Evolutionary conservation across 352 stramenopile species (phyloP).

Genomic region (Phytopythium delawarense): DNA sequence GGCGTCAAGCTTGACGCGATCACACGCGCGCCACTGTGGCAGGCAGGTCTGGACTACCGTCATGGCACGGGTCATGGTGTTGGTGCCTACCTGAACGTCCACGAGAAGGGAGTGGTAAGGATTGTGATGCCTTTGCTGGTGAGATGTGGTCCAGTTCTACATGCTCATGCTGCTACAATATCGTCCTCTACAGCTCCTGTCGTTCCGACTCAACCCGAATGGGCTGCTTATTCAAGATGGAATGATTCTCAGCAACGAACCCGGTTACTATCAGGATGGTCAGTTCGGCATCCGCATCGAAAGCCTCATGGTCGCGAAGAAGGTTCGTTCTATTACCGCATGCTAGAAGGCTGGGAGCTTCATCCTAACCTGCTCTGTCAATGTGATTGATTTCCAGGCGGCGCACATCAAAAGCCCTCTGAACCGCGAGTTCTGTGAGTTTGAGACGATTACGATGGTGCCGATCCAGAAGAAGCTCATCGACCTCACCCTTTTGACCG

Average conservation of each 20-base stretch:
- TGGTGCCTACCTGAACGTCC: conserved; percentile 95
- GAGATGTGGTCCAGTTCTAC: neutral
- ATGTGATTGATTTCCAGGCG: conserved; percentile 18
- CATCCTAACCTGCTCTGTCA: conserved; percentile 3
- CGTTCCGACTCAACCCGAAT: conserved; percentile 82
- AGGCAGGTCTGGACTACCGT: conserved; percentile 93
- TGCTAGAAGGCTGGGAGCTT: neutral
- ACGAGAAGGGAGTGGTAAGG: conserved; percentile 90
- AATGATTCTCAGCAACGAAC: conserved; percentile 98
- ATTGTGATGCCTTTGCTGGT: neutral
- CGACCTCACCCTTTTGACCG: conserved; percentile 88
- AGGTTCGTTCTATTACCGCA: conserved; percentile 40
- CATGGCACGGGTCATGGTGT: conserved; percentile 98
- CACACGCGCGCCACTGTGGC: conserved; percentile 94
- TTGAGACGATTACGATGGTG: conserved; percentile 96
- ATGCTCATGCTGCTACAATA: neutral
- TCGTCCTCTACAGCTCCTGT: conserved; percentile 44
- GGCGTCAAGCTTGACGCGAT: conserved; percentile 96
- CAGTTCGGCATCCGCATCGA: conserved; percentile 99
- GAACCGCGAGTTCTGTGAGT: conserved; percentile 92
- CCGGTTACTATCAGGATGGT: conserved; percentile 97
- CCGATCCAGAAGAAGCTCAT: conserved; percentile 99
- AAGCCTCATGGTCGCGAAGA: conserved; percentile 94
- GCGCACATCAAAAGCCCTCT: conserved; percentile 58
- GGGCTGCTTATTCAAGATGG: conserved; percentile 84